A percentile compares a stretch with the other conserved stretches of the same genome.
These are phyloP conservation scores for Alternaria sp. DNA, from an alignment of 2,329 filamentous ascomycete species.

Conservation along the genomic window DNA sequence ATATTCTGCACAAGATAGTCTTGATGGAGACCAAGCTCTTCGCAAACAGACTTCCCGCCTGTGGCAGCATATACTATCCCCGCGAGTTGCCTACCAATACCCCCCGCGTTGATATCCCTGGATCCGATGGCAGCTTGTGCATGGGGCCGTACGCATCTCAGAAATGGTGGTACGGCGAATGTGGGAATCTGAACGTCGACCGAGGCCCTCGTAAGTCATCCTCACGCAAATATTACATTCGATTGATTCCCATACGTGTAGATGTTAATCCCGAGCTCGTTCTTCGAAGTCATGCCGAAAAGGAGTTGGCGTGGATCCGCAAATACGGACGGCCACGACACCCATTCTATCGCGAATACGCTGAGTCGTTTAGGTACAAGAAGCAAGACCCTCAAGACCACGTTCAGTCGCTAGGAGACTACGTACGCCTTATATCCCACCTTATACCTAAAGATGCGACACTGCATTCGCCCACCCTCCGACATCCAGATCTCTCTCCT, in stretches of 20 bases:
- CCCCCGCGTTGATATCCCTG: constrained; percentile 17
- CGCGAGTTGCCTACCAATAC: constrained; percentile 11
- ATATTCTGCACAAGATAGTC: constrained; percentile 25
- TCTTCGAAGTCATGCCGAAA: constrained; percentile 29
- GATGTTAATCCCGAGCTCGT: constrained; percentile 19
- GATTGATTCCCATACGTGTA: not conserved
- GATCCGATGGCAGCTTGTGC: constrained; percentile 20
- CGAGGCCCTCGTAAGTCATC: constrained; percentile 29
- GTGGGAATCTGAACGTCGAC: constrained; percentile 22
- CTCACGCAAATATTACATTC: no score
- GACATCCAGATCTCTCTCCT: constrained; percentile 46
- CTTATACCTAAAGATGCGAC: constrained; percentile 26
- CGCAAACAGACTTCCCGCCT: constrained; percentile 21
- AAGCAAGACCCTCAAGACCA: constrained; percentile 28
- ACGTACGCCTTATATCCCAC: constrained; percentile 22
- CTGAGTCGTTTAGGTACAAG: constrained; percentile 29
- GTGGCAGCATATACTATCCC: constrained; percentile 33
- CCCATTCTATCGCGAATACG: constrained; percentile 26
- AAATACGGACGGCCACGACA: constrained; percentile 23
- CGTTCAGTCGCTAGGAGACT: constrained; percentile 19
- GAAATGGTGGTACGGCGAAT: constrained; percentile 30
- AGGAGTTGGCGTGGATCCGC: constrained; percentile 34
- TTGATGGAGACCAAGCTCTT: constrained; percentile 29
- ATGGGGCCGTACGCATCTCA: constrained; percentile 24
- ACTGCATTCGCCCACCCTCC: constrained; percentile 29